A percentile compares a stretch with the other conserved stretches of the same genome.
Evolutionary conservation across 176 grass and related monocot genomes (phyloP).

Genomic region (barley (Hordeum vulgare)): DNA sequence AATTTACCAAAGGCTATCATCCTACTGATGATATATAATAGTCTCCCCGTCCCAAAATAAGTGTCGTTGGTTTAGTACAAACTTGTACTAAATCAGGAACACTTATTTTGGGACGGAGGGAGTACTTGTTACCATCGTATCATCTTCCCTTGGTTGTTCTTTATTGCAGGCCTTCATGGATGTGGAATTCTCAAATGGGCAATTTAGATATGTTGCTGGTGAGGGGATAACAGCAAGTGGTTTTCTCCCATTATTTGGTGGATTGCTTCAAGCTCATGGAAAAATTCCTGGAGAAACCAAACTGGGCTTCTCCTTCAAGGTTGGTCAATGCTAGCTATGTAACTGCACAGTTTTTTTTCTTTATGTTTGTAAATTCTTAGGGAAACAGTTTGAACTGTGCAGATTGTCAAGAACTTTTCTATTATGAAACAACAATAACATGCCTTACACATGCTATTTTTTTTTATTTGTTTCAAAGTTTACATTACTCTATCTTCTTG

Average conservation of each 20-base stretch:
- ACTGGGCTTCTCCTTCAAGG: slow-evolving; percentile 87
- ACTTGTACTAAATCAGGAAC: no score
- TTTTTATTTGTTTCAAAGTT: not conserved
- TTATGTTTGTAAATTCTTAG: slow-evolving; percentile 18
- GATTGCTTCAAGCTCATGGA: slow-evolving; percentile 73
- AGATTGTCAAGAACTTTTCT: not conserved
- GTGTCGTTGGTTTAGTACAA: no score
- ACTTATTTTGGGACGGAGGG: no score
- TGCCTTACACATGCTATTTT: not conserved
- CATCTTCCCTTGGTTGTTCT: slow-evolving; percentile 14
- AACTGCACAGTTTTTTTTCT: not conserved
- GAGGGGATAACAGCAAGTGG: slow-evolving; percentile 83
- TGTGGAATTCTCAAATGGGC: slow-evolving; percentile 84
- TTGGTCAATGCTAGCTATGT: slow-evolving; percentile 11
- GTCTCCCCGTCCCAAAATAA: no score
- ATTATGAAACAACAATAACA: not conserved
- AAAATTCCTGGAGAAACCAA: slow-evolving; percentile 86
- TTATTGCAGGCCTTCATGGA: slow-evolving; percentile 90
- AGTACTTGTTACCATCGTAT: not conserved
- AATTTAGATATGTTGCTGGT: slow-evolving; percentile 87
- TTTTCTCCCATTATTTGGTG: slow-evolving; percentile 74
- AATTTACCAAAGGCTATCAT: not conserved
- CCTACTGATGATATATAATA: not conserved
- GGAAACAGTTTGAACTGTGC: not conserved
- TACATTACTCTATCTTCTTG: not conserved